Conservation (phyloP, 176 grass and related monocot genomes). For the Luzula sylvatica region DNA sequence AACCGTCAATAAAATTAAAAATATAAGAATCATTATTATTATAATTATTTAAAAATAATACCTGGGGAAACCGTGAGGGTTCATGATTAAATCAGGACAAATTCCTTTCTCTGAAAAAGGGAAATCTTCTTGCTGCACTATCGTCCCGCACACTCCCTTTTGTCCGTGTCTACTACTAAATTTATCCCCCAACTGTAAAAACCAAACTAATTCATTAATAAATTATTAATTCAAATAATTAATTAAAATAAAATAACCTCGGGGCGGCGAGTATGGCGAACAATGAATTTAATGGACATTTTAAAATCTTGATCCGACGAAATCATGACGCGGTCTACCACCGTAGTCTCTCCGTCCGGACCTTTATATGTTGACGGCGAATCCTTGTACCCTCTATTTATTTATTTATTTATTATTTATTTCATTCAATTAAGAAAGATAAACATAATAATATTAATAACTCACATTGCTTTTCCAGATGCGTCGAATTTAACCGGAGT, state of each 20-base stretch:
- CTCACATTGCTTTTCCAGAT: conserved; percentile 30
- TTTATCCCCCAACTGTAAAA: conserved; percentile 80
- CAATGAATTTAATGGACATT: conserved; percentile 82
- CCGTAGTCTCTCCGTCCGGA: conserved; percentile 86
- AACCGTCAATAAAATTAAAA: background rate
- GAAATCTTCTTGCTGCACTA: conserved; percentile 96
- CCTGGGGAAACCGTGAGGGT: conserved; percentile 97
- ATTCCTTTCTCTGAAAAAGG: conserved; percentile 89
- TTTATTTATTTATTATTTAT: no score
- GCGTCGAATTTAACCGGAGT: conserved; percentile 21
- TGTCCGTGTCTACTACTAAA: conserved; percentile 99
- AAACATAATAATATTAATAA: conserved; percentile 1
- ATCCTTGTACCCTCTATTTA: conserved; percentile 55
- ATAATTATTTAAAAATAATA: no score
- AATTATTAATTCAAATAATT: background rate
- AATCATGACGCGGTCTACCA: conserved; percentile 76
- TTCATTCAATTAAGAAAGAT: no score
- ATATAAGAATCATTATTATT: no score
- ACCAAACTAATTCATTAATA: background rate
- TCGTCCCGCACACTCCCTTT: conserved; percentile 96
- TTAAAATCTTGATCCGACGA: conserved; percentile 80
- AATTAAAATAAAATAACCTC: conserved; percentile 62
- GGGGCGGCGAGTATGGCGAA: conserved; percentile 77
- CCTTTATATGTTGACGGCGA: conserved; percentile 60
- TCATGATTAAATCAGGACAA: conserved; percentile 99